Percentiles rank a stretch among this genome's conserved stretches.
phyloP scores from a whole-genome alignment of 805 yeast genomes.

The Zygosaccharomyces siamensis region DNA sequence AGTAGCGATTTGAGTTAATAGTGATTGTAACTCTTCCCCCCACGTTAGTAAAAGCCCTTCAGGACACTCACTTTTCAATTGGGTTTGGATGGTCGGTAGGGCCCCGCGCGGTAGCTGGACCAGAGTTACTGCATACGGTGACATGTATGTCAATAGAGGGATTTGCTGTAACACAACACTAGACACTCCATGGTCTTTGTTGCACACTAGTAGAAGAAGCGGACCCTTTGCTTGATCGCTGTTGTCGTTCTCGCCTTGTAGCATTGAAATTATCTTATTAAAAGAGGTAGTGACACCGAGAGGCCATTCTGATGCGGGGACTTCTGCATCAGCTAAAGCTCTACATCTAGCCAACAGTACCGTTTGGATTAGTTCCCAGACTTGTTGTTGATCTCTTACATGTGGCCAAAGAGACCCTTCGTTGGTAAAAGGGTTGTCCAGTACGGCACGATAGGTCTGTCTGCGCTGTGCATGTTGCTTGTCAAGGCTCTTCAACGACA shows the following conservation, averaged over 20 bases:
- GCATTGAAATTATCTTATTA: slow-evolving; percentile 47
- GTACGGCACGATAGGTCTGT: slow-evolving; percentile 59
- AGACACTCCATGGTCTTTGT: slow-evolving; percentile 45
- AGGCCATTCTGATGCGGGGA: slow-evolving; percentile 19
- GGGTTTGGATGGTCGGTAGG: slow-evolving; percentile 11
- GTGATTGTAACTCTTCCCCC: slow-evolving; percentile 3
- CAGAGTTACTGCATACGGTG: slow-evolving; percentile 42
- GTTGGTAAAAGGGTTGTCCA: slow-evolving; percentile 59
- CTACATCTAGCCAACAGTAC: slow-evolving; percentile 36
- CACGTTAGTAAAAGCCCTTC: neutral
- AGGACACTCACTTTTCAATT: slow-evolving; percentile 5
- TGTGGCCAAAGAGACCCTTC: slow-evolving; percentile 41
- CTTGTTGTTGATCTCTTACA: slow-evolving; percentile 37
- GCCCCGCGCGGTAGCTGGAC: slow-evolving; percentile 56
- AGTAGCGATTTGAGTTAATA: slow-evolving; percentile 18
- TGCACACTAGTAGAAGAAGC: slow-evolving; percentile 51
- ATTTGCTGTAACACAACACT: slow-evolving; percentile 49
- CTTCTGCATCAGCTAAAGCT: slow-evolving; percentile 22
- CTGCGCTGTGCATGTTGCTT: slow-evolving; percentile 38
- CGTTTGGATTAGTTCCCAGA: slow-evolving; percentile 37
- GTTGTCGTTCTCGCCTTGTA: slow-evolving; percentile 37
- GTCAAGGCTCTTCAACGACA: slow-evolving; percentile 47
- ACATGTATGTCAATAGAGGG: slow-evolving; percentile 49
- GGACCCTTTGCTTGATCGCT: slow-evolving; percentile 9
- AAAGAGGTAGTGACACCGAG: slow-evolving; percentile 32